A percentile compares a stretch with the other conserved stretches of the same genome.
Conservation (phyloP, 371 early-diverging fungal genomes). For the Apophysomyces trapeziformis region DNA sequence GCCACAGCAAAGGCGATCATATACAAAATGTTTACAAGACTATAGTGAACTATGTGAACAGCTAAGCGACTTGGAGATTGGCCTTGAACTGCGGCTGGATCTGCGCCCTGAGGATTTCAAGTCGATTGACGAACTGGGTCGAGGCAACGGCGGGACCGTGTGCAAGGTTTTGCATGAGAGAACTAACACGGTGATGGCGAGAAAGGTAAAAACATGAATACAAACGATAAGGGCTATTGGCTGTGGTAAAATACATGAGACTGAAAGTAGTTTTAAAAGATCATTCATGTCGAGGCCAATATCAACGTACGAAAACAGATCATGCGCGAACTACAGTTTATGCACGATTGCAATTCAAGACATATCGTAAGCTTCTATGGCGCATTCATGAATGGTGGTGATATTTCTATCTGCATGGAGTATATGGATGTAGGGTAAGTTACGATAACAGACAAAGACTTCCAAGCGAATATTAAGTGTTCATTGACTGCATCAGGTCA, state of each 20-base stretch:
- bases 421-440: conserved; percentile 83
- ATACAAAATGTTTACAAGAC: conserved; percentile 17
- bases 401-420: conserved; percentile 92
- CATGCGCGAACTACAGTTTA: conserved; percentile 84
- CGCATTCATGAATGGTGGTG: conserved; percentile 80
- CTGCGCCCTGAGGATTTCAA: conserved; percentile 84
- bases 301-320: conserved; percentile 79
- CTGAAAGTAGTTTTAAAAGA: conserved; percentile 44
- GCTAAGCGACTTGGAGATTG: conserved; percentile 68
- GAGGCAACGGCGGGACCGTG: conserved; percentile 89
- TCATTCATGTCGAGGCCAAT: conserved; percentile 79
- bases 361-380: conserved; percentile 93
- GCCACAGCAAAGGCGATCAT: conserved; percentile 17
- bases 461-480: background rate
- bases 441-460: background rate
- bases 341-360: conserved; percentile 83
- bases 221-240: background rate
- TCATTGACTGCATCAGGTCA: conserved; percentile 47
- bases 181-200: conserved; percentile 83
- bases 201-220: conserved; percentile 63
- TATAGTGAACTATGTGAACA: conserved; percentile 49
- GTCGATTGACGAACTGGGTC: conserved; percentile 79
- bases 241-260: background rate
- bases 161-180: conserved; percentile 77
- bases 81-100: conserved; percentile 77